A percentile compares a stretch with the other conserved stretches of the same genome.
These are phyloP conservation scores for Vitis cinerea DNA, from an alignment of 164 flowering plant species.

Conservation along the genomic window DNA sequence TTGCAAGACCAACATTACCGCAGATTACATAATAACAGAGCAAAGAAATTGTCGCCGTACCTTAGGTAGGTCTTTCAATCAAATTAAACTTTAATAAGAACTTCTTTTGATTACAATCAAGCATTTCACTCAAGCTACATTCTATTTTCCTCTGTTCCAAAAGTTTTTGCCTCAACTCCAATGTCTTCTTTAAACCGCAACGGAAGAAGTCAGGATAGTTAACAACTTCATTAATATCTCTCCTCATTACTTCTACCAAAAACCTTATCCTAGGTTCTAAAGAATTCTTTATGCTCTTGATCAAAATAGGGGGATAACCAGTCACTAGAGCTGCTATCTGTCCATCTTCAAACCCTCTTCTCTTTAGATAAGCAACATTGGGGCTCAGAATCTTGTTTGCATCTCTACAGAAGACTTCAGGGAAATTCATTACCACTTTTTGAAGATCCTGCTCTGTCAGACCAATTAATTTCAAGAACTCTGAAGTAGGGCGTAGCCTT, in stretches of 20 bases:
- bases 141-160: conserved; percentile 46
- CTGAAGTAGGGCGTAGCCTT: conserved; percentile 75
- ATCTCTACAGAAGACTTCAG: conserved; percentile 85
- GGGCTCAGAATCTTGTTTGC: conserved; percentile 70
- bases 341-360: conserved; percentile 52
- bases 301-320: conserved; percentile 82
- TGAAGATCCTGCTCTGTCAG: conserved; percentile 58
- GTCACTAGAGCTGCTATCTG: conserved; percentile 67
- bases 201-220: conserved; percentile 82
- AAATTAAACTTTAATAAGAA: conserved; percentile 59
- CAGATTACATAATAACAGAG: too few relatives aligned
- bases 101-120: conserved; percentile 75
- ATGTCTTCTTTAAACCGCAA: conserved; percentile 75
- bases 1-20: too few relatives aligned
- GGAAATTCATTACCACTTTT: conserved; percentile 55
- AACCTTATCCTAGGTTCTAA: conserved; percentile 81
- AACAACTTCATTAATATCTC: conserved; percentile 63
- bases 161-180: conserved; percentile 75
- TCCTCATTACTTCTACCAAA: conserved; percentile 76
- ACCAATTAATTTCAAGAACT: conserved; percentile 71
- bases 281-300: conserved; percentile 83
- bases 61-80: conserved; percentile 28
- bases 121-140: conserved; percentile 89
- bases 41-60: conserved; percentile 5
- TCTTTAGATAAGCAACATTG: conserved; percentile 55